Evolutionary conservation across 176 grass and related monocot species (phyloP).

Genomic region (Pontederia crassipes): DNA sequence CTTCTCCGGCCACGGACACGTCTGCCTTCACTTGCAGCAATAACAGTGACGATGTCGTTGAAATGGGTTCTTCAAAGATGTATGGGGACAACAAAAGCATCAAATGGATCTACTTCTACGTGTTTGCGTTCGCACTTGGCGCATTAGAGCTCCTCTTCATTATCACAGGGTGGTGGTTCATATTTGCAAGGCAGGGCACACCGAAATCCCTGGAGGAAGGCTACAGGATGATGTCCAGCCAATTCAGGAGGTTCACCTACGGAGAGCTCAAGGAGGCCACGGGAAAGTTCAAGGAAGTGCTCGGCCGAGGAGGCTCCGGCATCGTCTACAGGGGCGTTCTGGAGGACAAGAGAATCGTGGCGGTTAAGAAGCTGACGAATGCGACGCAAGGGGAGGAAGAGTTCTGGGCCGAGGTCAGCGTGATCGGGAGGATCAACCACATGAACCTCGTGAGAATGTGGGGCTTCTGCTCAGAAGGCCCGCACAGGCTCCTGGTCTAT

Average conservation of each 20-base stretch:
- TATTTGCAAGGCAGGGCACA: constrained; percentile 38
- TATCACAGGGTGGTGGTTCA: constrained; percentile 1
- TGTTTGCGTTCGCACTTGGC: constrained; percentile 36
- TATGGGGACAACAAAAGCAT: constrained; percentile 33
- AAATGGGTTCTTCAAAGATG: constrained; percentile 7
- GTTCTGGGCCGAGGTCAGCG: no score
- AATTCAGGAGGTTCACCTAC: constrained; percentile 53
- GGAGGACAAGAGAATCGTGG: no score
- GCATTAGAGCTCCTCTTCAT: constrained; percentile 41
- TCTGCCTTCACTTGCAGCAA: constrained; percentile 31
- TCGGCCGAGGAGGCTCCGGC: no score
- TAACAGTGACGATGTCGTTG: constrained; percentile 10
- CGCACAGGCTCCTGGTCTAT: background rate
- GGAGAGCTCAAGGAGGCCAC: no score
- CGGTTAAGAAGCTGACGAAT: no score
- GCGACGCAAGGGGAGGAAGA: no score
- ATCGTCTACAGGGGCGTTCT: no score
- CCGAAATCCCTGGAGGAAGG: constrained; percentile 42
- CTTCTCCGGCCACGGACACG: constrained; percentile 16
- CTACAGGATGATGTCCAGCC: constrained; percentile 46
- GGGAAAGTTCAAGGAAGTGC: no score
- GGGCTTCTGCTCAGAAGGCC: constrained; percentile 64
- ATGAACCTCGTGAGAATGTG: constrained; percentile 75
- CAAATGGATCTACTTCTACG: constrained; percentile 53
- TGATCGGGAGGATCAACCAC: constrained; percentile 27